A percentile compares a stretch with the other conserved stretches of the same genome.
phyloP scores from a whole-genome alignment of 2,329 filamentous ascomycete genomes.

The Trichophyton rubrum region DNA sequence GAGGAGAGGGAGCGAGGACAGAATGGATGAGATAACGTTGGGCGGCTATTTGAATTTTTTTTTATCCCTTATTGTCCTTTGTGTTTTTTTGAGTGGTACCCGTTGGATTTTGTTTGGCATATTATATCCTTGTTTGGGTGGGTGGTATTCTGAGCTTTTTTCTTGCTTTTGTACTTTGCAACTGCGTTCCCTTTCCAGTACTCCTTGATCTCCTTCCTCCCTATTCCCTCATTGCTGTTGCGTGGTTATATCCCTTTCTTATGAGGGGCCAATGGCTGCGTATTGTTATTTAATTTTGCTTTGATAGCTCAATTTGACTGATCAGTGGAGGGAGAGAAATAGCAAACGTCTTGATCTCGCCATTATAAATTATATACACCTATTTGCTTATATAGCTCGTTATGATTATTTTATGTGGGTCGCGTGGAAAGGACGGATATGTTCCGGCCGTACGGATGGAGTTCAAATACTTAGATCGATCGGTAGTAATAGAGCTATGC shows the following conservation, averaged over 20 bases:
- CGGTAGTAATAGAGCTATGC: not conserved
- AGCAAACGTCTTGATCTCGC: not conserved
- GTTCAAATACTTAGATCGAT: not conserved
- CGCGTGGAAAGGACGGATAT: not conserved
- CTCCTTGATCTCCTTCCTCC: not conserved
- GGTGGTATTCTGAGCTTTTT: constrained; percentile 5
- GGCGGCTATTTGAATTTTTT: constrained; percentile 14
- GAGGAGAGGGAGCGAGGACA: not conserved
- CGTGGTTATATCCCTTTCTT: not conserved
- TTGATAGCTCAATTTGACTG: not conserved
- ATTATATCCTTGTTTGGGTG: constrained; percentile 5
- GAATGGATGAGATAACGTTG: constrained; percentile 9
- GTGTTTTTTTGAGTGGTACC: constrained; percentile 21
- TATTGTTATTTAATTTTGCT: constrained; percentile 1
- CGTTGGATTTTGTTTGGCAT: constrained; percentile 7
- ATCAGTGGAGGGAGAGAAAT: not conserved
- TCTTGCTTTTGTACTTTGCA: not conserved
- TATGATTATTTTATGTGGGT: not conserved
- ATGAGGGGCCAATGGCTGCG: not conserved
- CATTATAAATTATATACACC: not conserved
- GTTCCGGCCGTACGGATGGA: not conserved
- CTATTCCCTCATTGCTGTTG: not conserved
- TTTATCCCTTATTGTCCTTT: constrained; percentile 10
- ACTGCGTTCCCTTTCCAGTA: no score
- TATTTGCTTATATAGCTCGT: not conserved